Evolutionary conservation across 495 filamentous ascomycete species (phyloP).

Genomic region (Penicillium lividum): DNA sequence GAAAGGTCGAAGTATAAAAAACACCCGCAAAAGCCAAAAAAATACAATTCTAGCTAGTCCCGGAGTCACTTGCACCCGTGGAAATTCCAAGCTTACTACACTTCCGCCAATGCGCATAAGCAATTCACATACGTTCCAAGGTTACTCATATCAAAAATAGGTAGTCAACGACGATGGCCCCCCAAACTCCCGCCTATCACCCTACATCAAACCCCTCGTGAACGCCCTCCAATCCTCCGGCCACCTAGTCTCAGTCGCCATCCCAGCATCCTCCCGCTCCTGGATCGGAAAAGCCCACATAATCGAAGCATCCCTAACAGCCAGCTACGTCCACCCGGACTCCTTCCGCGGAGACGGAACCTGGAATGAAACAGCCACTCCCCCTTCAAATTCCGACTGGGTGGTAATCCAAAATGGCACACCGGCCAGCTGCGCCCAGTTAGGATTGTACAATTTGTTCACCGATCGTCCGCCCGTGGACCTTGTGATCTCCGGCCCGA

Average conservation of each 20-base stretch:
- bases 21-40: background rate
- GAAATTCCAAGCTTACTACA: no score
- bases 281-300: slow-evolving; percentile 99
- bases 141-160: slow-evolving; percentile 35
- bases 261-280: slow-evolving; percentile 86
- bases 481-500: slow-evolving; percentile 86
- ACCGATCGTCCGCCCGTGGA: slow-evolving; percentile 71
- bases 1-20: background rate
- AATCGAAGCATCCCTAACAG: slow-evolving; percentile 79
- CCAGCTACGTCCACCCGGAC: slow-evolving; percentile 74
- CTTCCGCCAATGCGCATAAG: background rate
- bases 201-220: slow-evolving; percentile 86
- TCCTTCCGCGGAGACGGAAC: slow-evolving; percentile 57
- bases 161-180: slow-evolving; percentile 94
- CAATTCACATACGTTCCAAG: background rate
- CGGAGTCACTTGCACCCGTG: no score
- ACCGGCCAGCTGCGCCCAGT: slow-evolving; percentile 83
- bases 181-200: slow-evolving; percentile 80
- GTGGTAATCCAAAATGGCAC: slow-evolving; percentile 84
- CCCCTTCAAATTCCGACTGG: slow-evolving; percentile 54
- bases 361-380: slow-evolving; percentile 42
- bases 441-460: slow-evolving; percentile 88
- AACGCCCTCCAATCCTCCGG: slow-evolving; percentile 72
- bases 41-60: background rate
- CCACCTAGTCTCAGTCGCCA: slow-evolving; percentile 85